Conservation (phyloP, 2,329 filamentous ascomycete genomes). For the Pochonia chlamydosporia region DNA sequence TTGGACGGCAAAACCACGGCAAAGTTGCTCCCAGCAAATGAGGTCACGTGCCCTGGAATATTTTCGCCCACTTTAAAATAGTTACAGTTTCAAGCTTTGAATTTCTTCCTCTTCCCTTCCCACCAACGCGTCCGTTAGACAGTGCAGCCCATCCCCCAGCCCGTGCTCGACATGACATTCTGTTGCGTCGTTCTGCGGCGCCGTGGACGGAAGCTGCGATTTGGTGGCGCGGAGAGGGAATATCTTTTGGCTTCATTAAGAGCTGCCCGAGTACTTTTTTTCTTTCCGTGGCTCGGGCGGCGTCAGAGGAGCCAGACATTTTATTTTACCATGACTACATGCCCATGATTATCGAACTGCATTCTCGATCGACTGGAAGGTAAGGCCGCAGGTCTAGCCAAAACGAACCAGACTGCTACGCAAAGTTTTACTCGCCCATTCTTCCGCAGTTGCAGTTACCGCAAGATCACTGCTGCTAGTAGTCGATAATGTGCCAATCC, state of each 20-base stretch:
- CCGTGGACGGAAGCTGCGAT: slow-evolving; percentile 60
- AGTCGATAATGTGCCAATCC: too few relatives aligned
- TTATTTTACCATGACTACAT: neutral
- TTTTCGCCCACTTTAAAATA: slow-evolving; percentile 3
- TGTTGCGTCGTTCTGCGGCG: slow-evolving; percentile 50
- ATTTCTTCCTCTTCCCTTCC: slow-evolving; percentile 37
- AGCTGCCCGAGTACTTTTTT: slow-evolving; percentile 47
- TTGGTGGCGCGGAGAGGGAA: slow-evolving; percentile 51
- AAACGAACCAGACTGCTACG: too few relatives aligned
- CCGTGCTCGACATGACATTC: slow-evolving; percentile 59
- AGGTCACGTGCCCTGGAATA: slow-evolving; percentile 12
- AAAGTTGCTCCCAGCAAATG: neutral
- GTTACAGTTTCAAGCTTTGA: neutral
- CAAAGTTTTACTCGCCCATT: too few relatives aligned
- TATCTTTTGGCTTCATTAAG: slow-evolving; percentile 48
- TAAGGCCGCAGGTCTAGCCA: too few relatives aligned
- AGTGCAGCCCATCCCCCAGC: slow-evolving; percentile 70
- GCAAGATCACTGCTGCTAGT: too few relatives aligned
- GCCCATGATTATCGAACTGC: neutral
- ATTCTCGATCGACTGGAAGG: too few relatives aligned
- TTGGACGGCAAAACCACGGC: slow-evolving; percentile 13
- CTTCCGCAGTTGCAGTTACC: too few relatives aligned
- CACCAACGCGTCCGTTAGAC: slow-evolving; percentile 74
- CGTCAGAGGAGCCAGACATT: slow-evolving; percentile 38
- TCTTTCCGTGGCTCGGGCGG: slow-evolving; percentile 28